phyloP scores from a whole-genome alignment of 139 green algal species.

The Dunaliella sp. region DNA sequence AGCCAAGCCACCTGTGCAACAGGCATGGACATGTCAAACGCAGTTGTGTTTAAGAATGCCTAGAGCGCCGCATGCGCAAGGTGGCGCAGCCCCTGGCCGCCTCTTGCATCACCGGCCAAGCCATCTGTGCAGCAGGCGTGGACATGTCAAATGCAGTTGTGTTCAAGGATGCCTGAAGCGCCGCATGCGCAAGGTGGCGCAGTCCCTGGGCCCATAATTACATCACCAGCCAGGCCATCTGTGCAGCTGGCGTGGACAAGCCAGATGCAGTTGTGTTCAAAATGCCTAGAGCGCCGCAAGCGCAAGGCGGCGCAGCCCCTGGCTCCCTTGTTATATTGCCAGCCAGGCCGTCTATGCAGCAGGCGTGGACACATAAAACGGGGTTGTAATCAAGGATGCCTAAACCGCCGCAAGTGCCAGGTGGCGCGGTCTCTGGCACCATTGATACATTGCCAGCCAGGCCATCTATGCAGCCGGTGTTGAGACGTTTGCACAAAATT shows the following conservation, averaged over 20 bases:
- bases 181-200: background rate
- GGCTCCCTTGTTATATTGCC: background rate
- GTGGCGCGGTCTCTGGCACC: background rate
- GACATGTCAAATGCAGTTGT: too few relatives aligned
- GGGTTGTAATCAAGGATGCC: too few relatives aligned
- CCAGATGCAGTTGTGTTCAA: too few relatives aligned
- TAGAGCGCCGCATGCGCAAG: background rate
- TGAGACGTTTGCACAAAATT: too few relatives aligned
- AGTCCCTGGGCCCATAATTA: background rate
- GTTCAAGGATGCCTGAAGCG: too few relatives aligned
- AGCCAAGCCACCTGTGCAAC: constrained; percentile 30
- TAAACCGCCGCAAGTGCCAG: background rate
- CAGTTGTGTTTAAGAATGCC: too few relatives aligned
- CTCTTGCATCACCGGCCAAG: background rate
- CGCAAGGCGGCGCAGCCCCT: background rate
- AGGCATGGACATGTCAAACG: too few relatives aligned
- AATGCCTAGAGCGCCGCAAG: too few relatives aligned
- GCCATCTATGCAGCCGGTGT: too few relatives aligned
- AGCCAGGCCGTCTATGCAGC: background rate
- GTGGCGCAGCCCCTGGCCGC: background rate
- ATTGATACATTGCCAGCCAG: background rate
- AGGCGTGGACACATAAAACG: too few relatives aligned
- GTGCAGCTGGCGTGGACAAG: too few relatives aligned
- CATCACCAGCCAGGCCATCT: background rate
- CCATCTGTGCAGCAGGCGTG: too few relatives aligned